Evolutionary conservation across 768 basidiomycete species (phyloP), one percentile per base, ranked within the genome.

Genomic region (Melanogaster broomeanus): DNA sequence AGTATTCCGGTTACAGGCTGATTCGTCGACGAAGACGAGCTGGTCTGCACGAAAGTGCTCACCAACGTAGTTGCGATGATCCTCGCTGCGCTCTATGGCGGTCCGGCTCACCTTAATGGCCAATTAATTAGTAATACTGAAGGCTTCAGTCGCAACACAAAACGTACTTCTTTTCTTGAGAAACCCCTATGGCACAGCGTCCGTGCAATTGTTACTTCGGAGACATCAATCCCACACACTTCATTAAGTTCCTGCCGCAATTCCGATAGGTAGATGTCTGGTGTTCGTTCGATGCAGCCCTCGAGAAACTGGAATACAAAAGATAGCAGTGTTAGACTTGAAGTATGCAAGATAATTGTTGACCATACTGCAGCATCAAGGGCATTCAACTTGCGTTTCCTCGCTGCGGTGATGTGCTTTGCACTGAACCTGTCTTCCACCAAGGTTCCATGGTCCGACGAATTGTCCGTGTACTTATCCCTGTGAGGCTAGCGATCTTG

Each of bases 11-110:
- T 50, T 50, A 53, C 62, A 70, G 5, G 64, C 58, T 45, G 61
- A 65, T 47, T 74, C 72, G 48, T 75, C 73, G 2, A 71, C 59
- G 46, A 73, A 73, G 3, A 73, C 62, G 1, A 64, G 58, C 34
- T 58, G 55, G 3, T 56, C 42, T 12, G 48, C 13, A 7, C 5
- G 10, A 24, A 56, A 58, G 28, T 63, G 50, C 18, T 51, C 7
- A 0, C 35, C 30, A 24, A 60, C 51, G 21, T n/a, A 22, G 13
- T 31, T 15, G 2, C 46, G 47, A 7, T 28, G 19, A 8, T 51
- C 51, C 38, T 63, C 58, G 44, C 49, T 49, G 4, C 55, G 35
- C 35, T 35, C 16, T 2, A 35, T 6, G 16, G 35, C 35, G 6
- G n/a, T 18, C 3, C 35, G 11, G 33, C 12, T 34, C 5, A 34